Evolutionary conservation across 1,284 basidiomycete genomes (phyloP).

Genomic region (Ceratobasidium sp.): DNA sequence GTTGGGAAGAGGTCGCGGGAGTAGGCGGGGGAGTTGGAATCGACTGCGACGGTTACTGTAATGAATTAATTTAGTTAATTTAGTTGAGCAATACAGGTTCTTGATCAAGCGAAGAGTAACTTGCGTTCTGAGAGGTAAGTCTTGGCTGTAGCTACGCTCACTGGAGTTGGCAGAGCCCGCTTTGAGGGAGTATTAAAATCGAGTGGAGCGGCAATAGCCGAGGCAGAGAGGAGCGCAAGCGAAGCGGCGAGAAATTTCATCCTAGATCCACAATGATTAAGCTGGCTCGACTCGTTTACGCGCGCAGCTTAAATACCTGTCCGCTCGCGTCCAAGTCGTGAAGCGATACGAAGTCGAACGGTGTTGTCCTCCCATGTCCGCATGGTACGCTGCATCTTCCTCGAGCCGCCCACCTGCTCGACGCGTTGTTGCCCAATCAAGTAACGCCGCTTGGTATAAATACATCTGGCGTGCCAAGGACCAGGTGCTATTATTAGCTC

Average conservation of each 20-base stretch:
- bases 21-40: slow-evolving; percentile 58
- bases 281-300: neutral
- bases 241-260: neutral
- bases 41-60: slow-evolving; percentile 58
- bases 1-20: slow-evolving; percentile 59
- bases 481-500: slow-evolving; percentile 1
- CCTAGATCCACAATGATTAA: neutral
- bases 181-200: neutral
- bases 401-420: neutral
- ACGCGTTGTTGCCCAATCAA: neutral
- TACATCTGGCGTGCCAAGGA: neutral
- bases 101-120: neutral
- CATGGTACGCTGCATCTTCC: neutral
- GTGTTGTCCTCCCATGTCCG: neutral
- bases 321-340: neutral
- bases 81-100: neutral
- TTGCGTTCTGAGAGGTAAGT: slow-evolving; percentile 57
- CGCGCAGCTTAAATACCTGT: neutral
- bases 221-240: neutral
- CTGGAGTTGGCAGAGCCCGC: slow-evolving; percentile 56
- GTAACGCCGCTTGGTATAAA: neutral
- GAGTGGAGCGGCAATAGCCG: neutral
- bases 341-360: neutral
- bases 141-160: slow-evolving; percentile 57
- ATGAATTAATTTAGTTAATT: neutral